Conservation (phyloP, 1,139 yeast species). For the Pichia sp. region DNA sequence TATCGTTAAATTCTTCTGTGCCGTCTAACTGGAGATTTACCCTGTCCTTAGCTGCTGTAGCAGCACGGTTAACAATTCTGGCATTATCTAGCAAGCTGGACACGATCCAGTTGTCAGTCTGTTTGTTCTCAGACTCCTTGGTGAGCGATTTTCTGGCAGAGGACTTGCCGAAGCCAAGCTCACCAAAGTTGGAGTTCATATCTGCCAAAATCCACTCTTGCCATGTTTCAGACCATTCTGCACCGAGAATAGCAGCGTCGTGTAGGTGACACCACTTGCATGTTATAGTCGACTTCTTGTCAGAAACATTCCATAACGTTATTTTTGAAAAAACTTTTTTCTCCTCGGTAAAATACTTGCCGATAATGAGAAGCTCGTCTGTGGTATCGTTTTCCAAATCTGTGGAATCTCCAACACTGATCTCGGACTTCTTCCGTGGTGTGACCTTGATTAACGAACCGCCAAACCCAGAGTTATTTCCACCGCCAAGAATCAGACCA, state of each 20-base stretch:
- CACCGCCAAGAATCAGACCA: constrained; percentile 11
- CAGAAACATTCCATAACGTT: constrained; percentile 17
- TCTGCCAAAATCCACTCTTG: constrained; percentile 19
- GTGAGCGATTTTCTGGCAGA: constrained; percentile 4
- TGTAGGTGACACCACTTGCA: constrained; percentile 14
- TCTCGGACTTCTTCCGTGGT: constrained; percentile 3
- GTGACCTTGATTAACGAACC: constrained; percentile 14
- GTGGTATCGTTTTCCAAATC: constrained; percentile 11
- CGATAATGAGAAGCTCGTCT: constrained; percentile 15
- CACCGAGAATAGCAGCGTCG: constrained; percentile 12
- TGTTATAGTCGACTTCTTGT: constrained; percentile 12
- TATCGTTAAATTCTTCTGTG: constrained; percentile 31
- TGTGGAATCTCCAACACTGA: neutral
- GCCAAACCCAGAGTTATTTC: constrained; percentile 13
- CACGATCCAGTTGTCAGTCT: constrained; percentile 40
- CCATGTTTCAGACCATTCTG: constrained; percentile 17
- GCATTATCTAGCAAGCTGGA: constrained; percentile 42
- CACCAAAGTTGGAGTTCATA: constrained; percentile 17
- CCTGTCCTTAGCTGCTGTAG: constrained; percentile 24
- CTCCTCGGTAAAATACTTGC: constrained; percentile 12
- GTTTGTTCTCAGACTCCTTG: constrained; percentile 17
- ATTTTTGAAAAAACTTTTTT: constrained; percentile 10
- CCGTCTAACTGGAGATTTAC: constrained; percentile 10
- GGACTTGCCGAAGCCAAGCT: constrained; percentile 12
- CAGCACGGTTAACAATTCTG: constrained; percentile 41